Evolutionary conservation across 108 stramenopile species (phyloP).

Genomic region (Nitzschia sp.): DNA sequence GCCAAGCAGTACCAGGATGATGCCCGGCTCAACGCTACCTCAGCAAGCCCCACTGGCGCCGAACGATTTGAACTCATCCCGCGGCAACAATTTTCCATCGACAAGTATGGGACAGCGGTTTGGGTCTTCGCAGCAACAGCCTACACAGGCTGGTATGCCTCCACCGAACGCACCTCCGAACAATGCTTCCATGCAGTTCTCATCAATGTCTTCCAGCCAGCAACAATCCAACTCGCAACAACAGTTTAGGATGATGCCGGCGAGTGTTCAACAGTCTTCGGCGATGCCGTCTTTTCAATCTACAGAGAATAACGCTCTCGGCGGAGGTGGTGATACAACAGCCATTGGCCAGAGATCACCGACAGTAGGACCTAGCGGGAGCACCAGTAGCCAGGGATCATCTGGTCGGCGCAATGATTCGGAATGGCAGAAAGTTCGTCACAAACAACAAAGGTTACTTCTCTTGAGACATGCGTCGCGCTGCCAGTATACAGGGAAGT

Average conservation of each 20-base stretch:
- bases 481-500: slow-evolving; percentile 82
- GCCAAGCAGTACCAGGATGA: slow-evolving; percentile 9
- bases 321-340: no score
- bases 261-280: background rate
- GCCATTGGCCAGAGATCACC: no score
- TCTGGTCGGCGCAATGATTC: slow-evolving; percentile 28
- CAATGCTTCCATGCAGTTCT: slow-evolving; percentile 7
- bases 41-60: background rate
- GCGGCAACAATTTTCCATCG: slow-evolving; percentile 7
- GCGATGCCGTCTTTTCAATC: no score
- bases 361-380: no score
- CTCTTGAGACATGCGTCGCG: slow-evolving; percentile 97
- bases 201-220: background rate
- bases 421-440: slow-evolving; percentile 87
- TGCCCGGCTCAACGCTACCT: background rate
- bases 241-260: background rate
- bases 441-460: slow-evolving; percentile 97
- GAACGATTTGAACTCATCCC: background rate
- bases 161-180: slow-evolving; percentile 15
- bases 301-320: no score
- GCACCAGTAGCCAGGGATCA: background rate
- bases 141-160: slow-evolving; percentile 32
- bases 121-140: slow-evolving; percentile 18
- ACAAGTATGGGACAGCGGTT: slow-evolving; percentile 17
- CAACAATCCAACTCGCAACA: background rate